Conservation (phyloP, 2,329 filamentous ascomycete genomes). For the Aspergillus quadricinctus region DNA sequence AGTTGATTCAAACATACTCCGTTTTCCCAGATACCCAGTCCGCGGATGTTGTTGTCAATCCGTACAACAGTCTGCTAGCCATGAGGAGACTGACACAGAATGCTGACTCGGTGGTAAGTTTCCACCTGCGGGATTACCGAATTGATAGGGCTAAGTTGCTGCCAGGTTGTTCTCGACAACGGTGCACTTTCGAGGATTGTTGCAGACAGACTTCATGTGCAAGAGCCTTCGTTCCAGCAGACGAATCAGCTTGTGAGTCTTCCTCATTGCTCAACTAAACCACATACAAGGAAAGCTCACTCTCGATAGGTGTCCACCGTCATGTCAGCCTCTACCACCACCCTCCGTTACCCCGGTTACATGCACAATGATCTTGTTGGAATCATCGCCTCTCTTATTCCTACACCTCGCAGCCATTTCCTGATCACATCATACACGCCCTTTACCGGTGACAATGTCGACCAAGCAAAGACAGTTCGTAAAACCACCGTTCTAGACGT, state of each 20-base stretch:
- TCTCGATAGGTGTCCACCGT: constrained; percentile 72
- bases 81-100: constrained; percentile 92
- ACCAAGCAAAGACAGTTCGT: constrained; percentile 93
- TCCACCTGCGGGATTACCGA: not conserved
- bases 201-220: constrained; percentile 87
- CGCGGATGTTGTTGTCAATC: constrained; percentile 91
- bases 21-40: constrained; percentile 94
- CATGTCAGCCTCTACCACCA: constrained; percentile 97
- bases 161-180: constrained; percentile 81
- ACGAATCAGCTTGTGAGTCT: constrained; percentile 80
- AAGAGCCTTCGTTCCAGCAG: constrained; percentile 93
- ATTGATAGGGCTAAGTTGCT: constrained; percentile 16
- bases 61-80: constrained; percentile 92
- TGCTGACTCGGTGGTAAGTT: constrained; percentile 79
- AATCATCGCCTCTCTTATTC: constrained; percentile 92
- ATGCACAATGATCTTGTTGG: constrained; percentile 99
- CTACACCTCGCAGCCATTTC: constrained; percentile 95
- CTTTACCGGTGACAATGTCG: constrained; percentile 92
- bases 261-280: not conserved
- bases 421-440: constrained; percentile 98
- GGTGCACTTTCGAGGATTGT: constrained; percentile 90
- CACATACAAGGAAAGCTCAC: constrained; percentile 1
- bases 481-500: constrained; percentile 98
- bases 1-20: constrained; percentile 98
- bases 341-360: constrained; percentile 93